Evolutionary conservation across 163 green algal genomes (phyloP).

Genomic region (Chloroidium sp.): DNA sequence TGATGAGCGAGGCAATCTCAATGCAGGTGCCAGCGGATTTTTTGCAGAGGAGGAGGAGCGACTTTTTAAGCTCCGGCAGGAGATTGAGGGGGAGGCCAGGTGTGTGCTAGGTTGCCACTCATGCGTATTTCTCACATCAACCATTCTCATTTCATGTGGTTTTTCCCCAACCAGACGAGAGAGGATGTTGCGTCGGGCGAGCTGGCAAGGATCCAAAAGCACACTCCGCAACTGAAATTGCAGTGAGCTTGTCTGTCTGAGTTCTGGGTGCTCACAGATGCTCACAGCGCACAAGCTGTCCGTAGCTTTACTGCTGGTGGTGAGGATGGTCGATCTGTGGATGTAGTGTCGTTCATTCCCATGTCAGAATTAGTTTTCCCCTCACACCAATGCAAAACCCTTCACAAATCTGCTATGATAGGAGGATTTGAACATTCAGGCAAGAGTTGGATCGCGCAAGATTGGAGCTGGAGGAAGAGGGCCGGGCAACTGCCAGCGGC

Average conservation of each 20-base stretch:
- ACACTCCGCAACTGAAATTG: too few relatives aligned
- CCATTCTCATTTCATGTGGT: not conserved
- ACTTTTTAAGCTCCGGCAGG: conserved; percentile 44
- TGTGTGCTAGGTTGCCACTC: not conserved
- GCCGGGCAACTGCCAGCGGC: conserved; percentile 19
- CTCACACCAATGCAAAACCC: too few relatives aligned
- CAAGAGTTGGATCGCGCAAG: not conserved
- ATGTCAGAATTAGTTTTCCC: too few relatives aligned
- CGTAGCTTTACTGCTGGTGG: too few relatives aligned
- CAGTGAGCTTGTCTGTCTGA: too few relatives aligned
- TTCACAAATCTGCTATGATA: not conserved
- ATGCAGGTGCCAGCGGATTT: conserved; percentile 31
- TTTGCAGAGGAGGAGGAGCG: conserved; percentile 62
- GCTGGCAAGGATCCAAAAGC: too few relatives aligned
- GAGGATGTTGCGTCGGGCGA: not conserved
- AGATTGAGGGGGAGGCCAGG: conserved; percentile 38
- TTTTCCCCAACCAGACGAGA: not conserved
- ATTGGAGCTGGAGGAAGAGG: conserved; percentile 8
- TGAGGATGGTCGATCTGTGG: too few relatives aligned
- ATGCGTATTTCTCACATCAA: not conserved
- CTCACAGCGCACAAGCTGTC: too few relatives aligned
- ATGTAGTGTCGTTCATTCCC: too few relatives aligned
- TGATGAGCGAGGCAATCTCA: too few relatives aligned
- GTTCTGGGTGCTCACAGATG: too few relatives aligned
- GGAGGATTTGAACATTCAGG: not conserved